These are phyloP conservation scores for Blastobotrys americana DNA, from an alignment of 805 yeast species.

Conservation along the genomic window DNA sequence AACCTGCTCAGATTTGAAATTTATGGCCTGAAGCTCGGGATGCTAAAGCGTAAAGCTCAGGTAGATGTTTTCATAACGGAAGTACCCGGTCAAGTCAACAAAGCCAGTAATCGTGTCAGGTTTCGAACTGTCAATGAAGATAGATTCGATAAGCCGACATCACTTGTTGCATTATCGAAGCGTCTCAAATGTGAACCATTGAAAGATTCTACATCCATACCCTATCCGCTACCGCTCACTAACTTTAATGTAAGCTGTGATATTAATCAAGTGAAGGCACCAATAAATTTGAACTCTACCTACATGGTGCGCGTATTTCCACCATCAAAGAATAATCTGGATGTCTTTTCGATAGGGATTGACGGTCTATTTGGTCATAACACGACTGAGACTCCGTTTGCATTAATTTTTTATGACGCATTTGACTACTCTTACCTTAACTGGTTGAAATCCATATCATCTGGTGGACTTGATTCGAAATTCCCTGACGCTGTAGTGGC, in stretches of 20 bases:
- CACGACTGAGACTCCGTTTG: conserved; percentile 1
- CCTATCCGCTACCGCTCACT: background rate
- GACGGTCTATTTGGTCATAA: background rate
- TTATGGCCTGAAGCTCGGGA: too few species aligned
- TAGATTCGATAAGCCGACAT: too few species aligned
- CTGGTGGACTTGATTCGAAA: background rate
- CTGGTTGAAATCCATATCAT: background rate
- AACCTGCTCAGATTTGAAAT: too few species aligned
- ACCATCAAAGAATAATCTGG: background rate
- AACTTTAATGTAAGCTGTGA: conserved; percentile 1
- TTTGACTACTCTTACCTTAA: background rate
- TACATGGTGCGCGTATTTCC: background rate
- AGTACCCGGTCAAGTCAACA: too few species aligned
- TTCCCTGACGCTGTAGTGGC: background rate
- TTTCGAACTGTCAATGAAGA: too few species aligned
- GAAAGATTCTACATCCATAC: too few species aligned
- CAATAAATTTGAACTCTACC: background rate
- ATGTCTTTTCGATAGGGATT: background rate
- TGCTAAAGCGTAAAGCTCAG: too few species aligned
- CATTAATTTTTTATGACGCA: conserved; percentile 3
- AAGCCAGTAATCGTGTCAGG: too few species aligned
- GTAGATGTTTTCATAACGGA: too few species aligned
- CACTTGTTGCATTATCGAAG: too few species aligned
- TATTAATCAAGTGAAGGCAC: background rate
- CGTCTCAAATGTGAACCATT: too few species aligned